Evolutionary conservation across 2,329 filamentous ascomycete species (phyloP).

Genomic region (Aspergillus fumigatiaffinis): DNA sequence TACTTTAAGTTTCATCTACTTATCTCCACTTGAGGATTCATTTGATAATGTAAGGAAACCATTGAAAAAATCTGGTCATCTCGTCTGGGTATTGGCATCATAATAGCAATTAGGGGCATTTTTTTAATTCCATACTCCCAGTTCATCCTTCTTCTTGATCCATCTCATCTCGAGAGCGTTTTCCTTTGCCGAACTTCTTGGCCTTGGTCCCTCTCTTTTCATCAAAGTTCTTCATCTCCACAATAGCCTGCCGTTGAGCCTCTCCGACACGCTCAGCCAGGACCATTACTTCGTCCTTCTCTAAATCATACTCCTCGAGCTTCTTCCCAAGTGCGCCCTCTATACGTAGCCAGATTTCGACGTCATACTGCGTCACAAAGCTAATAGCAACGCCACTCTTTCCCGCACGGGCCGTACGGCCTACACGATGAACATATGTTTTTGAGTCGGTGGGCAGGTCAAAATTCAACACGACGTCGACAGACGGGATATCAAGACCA

Average conservation of each 20-base stretch:
- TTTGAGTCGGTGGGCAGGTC: conserved; percentile 82
- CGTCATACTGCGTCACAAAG: conserved; percentile 82
- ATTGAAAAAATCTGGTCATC: neutral
- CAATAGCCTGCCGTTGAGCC: conserved; percentile 73
- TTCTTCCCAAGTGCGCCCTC: conserved; percentile 78
- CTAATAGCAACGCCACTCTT: conserved; percentile 77
- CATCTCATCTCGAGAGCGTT: conserved; percentile 61
- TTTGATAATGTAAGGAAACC: neutral
- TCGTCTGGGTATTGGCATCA: neutral
- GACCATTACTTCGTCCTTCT: conserved; percentile 81
- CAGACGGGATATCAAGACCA: conserved; percentile 88
- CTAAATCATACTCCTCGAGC: conserved; percentile 62
- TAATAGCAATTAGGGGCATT: neutral
- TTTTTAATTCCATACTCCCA: neutral
- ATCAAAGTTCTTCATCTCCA: conserved; percentile 75
- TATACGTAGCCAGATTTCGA: conserved; percentile 75
- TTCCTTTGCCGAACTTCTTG: conserved; percentile 51
- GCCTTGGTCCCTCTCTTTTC: conserved; percentile 59
- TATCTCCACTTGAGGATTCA: neutral
- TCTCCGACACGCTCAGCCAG: conserved; percentile 75
- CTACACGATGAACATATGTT: conserved; percentile 87
- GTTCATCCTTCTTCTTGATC: conserved; percentile 67
- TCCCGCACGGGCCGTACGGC: conserved; percentile 80
- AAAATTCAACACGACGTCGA: conserved; percentile 82
- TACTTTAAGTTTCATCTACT: neutral